Conservation (phyloP, 1,284 basidiomycete species). For the Ceratobasidium sp. region DNA sequence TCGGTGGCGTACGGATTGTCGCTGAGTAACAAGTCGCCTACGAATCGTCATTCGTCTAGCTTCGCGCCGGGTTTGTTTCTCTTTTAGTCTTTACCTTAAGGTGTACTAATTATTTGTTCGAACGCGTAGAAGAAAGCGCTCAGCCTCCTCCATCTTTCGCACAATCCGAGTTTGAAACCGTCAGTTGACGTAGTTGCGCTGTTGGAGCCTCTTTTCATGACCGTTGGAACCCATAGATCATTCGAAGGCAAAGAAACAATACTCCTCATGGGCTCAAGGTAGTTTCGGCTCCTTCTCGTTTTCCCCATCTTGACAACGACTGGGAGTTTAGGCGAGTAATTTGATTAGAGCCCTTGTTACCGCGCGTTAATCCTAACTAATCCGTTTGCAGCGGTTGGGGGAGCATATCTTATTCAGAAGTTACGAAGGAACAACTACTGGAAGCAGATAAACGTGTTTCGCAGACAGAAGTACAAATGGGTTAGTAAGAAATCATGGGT, state of each 20-base stretch:
- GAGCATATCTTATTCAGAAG: constrained; percentile 61
- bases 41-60: not conserved
- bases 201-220: not conserved
- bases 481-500: constrained; percentile 20
- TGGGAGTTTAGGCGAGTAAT: constrained; percentile 68
- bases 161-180: constrained; percentile 65
- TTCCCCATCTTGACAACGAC: constrained; percentile 71
- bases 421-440: constrained; percentile 59
- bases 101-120: not conserved
- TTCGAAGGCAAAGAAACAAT: constrained; percentile 70
- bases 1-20: not conserved
- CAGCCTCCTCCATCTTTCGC: constrained; percentile 61
- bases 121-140: not conserved
- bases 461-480: constrained; percentile 59
- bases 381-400: constrained; percentile 66
- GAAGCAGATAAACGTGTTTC: constrained; percentile 52
- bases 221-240: constrained; percentile 54
- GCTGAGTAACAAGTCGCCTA: not conserved
- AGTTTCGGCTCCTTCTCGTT: constrained; percentile 67
- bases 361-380: not conserved
- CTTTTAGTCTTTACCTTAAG: not conserved
- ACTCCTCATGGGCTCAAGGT: constrained; percentile 63
- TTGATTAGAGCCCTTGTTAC: not conserved
- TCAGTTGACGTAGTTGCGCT: not conserved
- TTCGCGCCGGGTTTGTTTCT: constrained; percentile 13